Evolutionary conservation across 208 protist genomes (phyloP).

Genomic region (Angomonas ambiguus): DNA sequence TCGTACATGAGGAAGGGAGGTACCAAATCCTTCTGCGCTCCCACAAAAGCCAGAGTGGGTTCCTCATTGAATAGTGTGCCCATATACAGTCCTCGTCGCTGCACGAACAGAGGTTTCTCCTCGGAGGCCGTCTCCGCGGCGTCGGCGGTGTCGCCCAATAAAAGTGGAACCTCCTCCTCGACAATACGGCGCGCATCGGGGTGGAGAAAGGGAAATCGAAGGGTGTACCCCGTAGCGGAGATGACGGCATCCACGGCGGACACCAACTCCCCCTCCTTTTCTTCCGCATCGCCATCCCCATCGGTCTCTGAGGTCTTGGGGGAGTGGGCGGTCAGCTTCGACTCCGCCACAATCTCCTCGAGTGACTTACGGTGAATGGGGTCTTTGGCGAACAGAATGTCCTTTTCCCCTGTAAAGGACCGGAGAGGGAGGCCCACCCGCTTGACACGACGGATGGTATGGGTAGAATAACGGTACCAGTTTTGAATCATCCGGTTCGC

Average conservation of each 20-base stretch:
- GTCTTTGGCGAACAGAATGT: constrained; percentile 27
- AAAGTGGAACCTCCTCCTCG: constrained; percentile 33
- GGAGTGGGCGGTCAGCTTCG: constrained; percentile 11
- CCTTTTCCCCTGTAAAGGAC: constrained; percentile 45
- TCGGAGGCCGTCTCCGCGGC: neutral
- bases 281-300: neutral
- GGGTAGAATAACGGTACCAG: constrained; percentile 52
- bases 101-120: too few species aligned
- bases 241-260: constrained; percentile 76
- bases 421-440: constrained; percentile 35
- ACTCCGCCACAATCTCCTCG: constrained; percentile 34
- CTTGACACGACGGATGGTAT: constrained; percentile 24
- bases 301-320: neutral
- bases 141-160: neutral
- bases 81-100: constrained; percentile 55
- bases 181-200: constrained; percentile 44
- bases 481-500: constrained; percentile 43
- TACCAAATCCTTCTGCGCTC: constrained; percentile 64
- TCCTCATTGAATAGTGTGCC: constrained; percentile 55
- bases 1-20: constrained; percentile 84
- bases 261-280: constrained; percentile 37
- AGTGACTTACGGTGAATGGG: constrained; percentile 12
- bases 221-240: constrained; percentile 72
- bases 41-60: constrained; percentile 77
- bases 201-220: constrained; percentile 78